A percentile compares a stretch with the other conserved stretches of the same genome.
phyloP scores from a whole-genome alignment of 495 filamentous ascomycete genomes.

The Hypoxylon fragiforme region DNA sequence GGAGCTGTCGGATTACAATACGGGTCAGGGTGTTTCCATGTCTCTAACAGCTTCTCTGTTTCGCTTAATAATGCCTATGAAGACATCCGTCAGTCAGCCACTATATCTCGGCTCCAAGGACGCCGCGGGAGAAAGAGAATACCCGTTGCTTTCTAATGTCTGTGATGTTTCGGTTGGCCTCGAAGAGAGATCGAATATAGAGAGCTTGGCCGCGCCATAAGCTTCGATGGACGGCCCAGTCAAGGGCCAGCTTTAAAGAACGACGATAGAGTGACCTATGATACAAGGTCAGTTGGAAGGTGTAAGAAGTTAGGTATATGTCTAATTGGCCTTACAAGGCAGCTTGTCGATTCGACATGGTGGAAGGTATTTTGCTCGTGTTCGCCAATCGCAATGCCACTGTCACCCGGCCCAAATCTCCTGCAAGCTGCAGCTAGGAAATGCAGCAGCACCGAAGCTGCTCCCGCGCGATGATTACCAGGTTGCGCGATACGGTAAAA shows the following conservation, averaged over 20 bases:
- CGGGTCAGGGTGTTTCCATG: conserved; percentile 97
- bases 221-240: conserved; percentile 89
- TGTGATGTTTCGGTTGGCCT: conserved; percentile 83
- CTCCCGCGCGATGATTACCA: too few species aligned
- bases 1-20: conserved; percentile 87
- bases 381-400: conserved; percentile 6
- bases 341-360: conserved; percentile 51
- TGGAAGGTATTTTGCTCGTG: conserved; percentile 30
- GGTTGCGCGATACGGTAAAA: too few species aligned
- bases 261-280: conserved; percentile 91
- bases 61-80: conserved; percentile 75
- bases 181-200: conserved; percentile 94
- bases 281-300: conserved; percentile 16
- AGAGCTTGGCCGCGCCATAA: conserved; percentile 94
- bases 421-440: conserved; percentile 2
- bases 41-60: conserved; percentile 83
- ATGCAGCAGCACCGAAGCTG: conserved; percentile 3
- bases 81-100: neutral
- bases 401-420: conserved; percentile 1
- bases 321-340: conserved; percentile 46
- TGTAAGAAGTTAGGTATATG: neutral
- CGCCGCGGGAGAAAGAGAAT: conserved; percentile 27
- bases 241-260: conserved; percentile 86
- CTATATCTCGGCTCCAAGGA: neutral
- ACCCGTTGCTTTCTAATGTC: conserved; percentile 90